Percentiles rank a stretch among this genome's conserved stretches.
Evolutionary conservation across 306 rosid species (phyloP).

Genomic region (Prinsepia uniflora): DNA sequence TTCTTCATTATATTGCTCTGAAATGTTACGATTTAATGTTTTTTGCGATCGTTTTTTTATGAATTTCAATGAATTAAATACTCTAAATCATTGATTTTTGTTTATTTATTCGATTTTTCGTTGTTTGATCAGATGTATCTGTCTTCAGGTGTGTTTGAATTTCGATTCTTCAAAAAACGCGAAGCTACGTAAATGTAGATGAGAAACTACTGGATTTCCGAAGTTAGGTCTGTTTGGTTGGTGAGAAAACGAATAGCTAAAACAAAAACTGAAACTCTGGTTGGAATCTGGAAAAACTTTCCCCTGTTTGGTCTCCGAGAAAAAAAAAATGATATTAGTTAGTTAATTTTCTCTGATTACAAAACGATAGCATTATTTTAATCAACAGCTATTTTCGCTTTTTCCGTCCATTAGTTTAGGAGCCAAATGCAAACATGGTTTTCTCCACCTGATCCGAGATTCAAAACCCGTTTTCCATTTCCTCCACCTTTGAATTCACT

Average conservation of each 20-base stretch:
- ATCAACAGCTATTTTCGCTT: neutral
- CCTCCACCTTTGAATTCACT: constrained; percentile 28
- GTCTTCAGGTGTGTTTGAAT: neutral
- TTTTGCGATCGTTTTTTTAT: neutral
- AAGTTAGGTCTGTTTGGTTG: constrained; percentile 23
- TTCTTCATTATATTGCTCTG: neutral
- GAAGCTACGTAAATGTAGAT: neutral
- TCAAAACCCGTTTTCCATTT: constrained; percentile 6
- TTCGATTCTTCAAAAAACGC: neutral
- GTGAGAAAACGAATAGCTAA: neutral
- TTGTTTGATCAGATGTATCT: neutral
- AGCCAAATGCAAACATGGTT: constrained; percentile 11
- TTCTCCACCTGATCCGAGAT: constrained; percentile 29
- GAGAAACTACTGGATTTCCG: neutral
- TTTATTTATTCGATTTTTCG: neutral
- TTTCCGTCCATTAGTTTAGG: constrained; percentile 1
- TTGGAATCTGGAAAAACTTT: constrained; percentile 3
- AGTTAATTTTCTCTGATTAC: neutral
- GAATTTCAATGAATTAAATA: neutral
- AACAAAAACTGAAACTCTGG: neutral
- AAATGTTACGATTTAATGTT: neutral
- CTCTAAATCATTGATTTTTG: neutral
- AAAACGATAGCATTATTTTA: neutral
- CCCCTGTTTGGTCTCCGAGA: constrained; percentile 14
- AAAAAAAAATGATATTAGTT: neutral